These are phyloP conservation scores for Dactylellina drechsleri DNA, from an alignment of 2,329 filamentous ascomycete genomes.

Conservation along the genomic window DNA sequence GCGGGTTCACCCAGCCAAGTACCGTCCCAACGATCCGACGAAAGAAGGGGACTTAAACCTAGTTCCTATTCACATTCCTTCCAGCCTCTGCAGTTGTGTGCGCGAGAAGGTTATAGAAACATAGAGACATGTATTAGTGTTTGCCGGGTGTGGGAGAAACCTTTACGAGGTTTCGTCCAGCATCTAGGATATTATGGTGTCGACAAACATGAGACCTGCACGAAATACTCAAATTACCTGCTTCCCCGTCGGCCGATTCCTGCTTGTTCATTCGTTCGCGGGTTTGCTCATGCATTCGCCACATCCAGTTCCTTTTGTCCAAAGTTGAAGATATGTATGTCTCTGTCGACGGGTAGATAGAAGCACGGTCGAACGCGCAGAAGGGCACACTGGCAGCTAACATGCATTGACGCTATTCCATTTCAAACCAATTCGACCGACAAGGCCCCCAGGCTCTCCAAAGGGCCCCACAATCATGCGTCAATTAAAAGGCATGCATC, in stretches of 20 bases:
- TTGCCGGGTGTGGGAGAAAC: constrained; percentile 41
- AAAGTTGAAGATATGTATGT: too few relatives aligned
- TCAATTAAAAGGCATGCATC: constrained; percentile 42
- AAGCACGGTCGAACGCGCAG: constrained; percentile 45
- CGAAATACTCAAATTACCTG: constrained; percentile 43
- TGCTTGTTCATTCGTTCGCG: constrained; percentile 2
- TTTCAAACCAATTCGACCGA: background rate
- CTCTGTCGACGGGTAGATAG: constrained; percentile 7
- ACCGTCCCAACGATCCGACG: constrained; percentile 39
- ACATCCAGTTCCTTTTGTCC: too few relatives aligned
- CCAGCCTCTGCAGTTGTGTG: background rate
- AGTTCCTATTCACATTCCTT: too few relatives aligned
- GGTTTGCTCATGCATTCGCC: background rate
- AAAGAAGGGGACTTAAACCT: too few relatives aligned
- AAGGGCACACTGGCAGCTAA: background rate
- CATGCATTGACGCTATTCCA: constrained; percentile 1
- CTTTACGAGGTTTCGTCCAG: constrained; percentile 33
- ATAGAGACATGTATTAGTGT: constrained; percentile 26
- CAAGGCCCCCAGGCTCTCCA: background rate
- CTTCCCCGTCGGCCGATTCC: constrained; percentile 9
- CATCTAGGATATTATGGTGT: constrained; percentile 25
- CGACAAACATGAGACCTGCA: constrained; percentile 9
- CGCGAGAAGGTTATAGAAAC: background rate
- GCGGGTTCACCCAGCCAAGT: constrained; percentile 18
- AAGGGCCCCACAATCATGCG: constrained; percentile 45